Evolutionary conservation across 2,329 filamentous ascomycete genomes (phyloP), one percentile per base, ranked within the genome.

Genomic region (Corinectria fuckeliana): DNA sequence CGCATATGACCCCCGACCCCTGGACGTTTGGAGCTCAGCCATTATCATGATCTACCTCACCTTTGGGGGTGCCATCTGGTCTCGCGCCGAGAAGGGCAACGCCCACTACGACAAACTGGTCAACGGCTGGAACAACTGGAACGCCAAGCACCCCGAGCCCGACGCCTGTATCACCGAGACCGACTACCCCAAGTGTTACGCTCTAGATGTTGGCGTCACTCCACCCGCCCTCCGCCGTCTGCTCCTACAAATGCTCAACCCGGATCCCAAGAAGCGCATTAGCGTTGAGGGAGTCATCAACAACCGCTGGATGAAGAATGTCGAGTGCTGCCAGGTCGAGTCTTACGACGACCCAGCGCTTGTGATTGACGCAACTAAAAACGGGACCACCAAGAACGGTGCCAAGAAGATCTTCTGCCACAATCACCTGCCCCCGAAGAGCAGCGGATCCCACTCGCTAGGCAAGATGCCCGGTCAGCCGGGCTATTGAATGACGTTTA

Each of bases 21-120:
- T 96, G 11, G 93, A 97, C 71, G 89, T 96, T 11, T 97, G 93
- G 93, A 90, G 90, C 54, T 90, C 90, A 50, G 93, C 89, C 21
- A 88, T 96, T 57, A 89, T 95, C 65, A 94, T 92, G 83, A 79
- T 96, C 58, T 88, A 90, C 62, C 85, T 96, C 64, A 86, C 85
- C 36, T 91, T 90, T 69, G 85, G 86, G 41, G 91, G 87, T 20
- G 88, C 85, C 44, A 85, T 93, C 7, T 96, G 92, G 93, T 81
- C 85, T 50, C 86, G 86, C 63, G 91, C 91, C 1, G 85, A 86
- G 58, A 74, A 52, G 68, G 82, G 72, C 56, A 80, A 83, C 61
- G 71, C 72, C n/a, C 83, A 85, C 65, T 95, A 92, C 77, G 82
- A 85, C 51, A 79, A 83, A 32, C 86, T 92, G 61, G 80, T 87